These are phyloP conservation scores for Daldinia decipiens DNA, from an alignment of 495 filamentous ascomycete species.

Conservation along the genomic window DNA sequence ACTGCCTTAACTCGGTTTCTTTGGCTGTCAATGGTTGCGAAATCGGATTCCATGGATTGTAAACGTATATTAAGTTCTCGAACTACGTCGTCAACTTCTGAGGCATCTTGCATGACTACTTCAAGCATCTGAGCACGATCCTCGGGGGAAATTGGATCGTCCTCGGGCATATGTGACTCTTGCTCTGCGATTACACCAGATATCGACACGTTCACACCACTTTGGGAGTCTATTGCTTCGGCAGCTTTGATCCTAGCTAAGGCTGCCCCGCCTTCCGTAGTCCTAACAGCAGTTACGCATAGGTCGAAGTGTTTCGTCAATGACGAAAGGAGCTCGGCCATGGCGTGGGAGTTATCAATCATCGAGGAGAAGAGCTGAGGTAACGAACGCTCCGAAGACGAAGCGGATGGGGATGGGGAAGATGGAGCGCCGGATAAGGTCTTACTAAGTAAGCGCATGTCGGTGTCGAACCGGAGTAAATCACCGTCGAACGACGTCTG, in stretches of 20 bases:
- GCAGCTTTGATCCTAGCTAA: constrained; percentile 67
- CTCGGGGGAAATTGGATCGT: constrained; percentile 76
- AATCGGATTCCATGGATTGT: constrained; percentile 77
- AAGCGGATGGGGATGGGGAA: constrained; percentile 50
- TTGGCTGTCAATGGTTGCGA: constrained; percentile 66
- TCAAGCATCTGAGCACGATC: constrained; percentile 85
- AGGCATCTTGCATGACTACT: constrained; percentile 84
- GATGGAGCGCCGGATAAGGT: constrained; percentile 51
- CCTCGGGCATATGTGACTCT: constrained; percentile 64
- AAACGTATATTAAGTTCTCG: constrained; percentile 81
- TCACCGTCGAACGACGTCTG: constrained; percentile 71
- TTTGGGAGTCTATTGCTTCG: constrained; percentile 65
- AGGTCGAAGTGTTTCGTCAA: constrained; percentile 94
- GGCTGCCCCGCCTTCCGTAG: constrained; percentile 90
- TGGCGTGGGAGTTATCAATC: constrained; percentile 80
- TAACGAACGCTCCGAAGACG: constrained; percentile 63
- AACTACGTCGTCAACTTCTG: constrained; percentile 89
- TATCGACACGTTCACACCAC: constrained; percentile 69
- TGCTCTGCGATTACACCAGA: constrained; percentile 67
- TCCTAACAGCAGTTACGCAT: constrained; percentile 89
- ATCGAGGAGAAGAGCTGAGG: constrained; percentile 75
- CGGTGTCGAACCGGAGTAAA: constrained; percentile 68
- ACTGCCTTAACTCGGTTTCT: constrained; percentile 63
- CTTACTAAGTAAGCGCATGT: constrained; percentile 61
- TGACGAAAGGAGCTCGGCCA: constrained; percentile 82